Evolutionary conservation across 331 rosid species (phyloP), one percentile per base, ranked within the genome.

Genomic region (Phaseolus coccineus): DNA sequence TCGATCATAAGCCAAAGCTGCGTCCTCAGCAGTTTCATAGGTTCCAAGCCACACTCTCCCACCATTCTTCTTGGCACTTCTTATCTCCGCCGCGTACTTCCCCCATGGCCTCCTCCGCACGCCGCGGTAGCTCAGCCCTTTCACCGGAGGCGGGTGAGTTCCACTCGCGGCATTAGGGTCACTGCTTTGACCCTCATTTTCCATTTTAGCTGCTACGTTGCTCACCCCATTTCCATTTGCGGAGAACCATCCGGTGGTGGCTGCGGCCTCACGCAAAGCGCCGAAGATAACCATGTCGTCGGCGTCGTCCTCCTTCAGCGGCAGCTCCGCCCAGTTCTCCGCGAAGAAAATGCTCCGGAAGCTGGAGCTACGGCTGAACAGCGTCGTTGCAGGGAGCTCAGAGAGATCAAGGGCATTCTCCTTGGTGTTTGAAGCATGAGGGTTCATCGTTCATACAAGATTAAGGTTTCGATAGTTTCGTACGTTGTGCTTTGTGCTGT

Each of bases 101-200:
- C 94, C 97, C 93, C 95, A 88, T 0, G 93, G 97, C 83, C 97
- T 80, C 78, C 90, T 62, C 65, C 93, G 78, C 25, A 92, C 97
- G 0, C 97, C 97, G 22, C 87, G 70, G 40, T 70, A 91, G 0
- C 47, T 62, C 28, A 6, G 25, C 22, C n/a, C 40, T 0, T 9
- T 57, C 40, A 0, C 16, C 0, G 19, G 35, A 1, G 47, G 81
- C 25, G 46, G 77, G 61, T 52, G 52, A 53, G 0, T 22, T 3
- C 2, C 78, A 62, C 27, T 47, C 24, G 35, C 79, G 4, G 8
- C 73, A 2, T 0, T 10, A 6, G 24, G 52, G 16, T 7, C 47
- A 8, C 40, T 25, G 0, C 14, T 77, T 27, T 55, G 0, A 0
- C 57, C 48, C 39, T 46, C 46, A n/a, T 57, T 64, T 39, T 63